Evolutionary conservation across 2,329 filamentous ascomycete genomes (phyloP), one percentile per base, ranked within the genome.

Genomic region (Tolypocladium album): DNA sequence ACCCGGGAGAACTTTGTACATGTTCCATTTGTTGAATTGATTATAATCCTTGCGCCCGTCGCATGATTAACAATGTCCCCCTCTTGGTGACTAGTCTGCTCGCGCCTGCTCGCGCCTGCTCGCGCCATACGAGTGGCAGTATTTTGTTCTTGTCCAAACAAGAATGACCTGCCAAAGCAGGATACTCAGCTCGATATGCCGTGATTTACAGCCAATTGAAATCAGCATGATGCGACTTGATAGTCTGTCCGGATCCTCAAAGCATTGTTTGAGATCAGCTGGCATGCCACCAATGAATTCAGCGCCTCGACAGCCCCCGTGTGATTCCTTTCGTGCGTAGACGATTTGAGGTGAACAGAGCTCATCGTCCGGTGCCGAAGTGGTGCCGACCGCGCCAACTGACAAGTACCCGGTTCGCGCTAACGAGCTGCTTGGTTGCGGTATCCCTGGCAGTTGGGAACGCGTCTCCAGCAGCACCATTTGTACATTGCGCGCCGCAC

Each of bases 11-110:
- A 64, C 60, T 64, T 31, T 67, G 69, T 71, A 71, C 63, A 69
- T 71, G 66, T 70, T 69, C 60, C 69, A 63, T 72, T 70, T 71
- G 64, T 66, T 67, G 64, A 71, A 70, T 69, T 67, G 67, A 70
- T 22, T 39, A 36, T 8, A 38, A 53, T 9, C 5, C 17, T n/a
- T n/a, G 47, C 27, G 17, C 17, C 47, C 27, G 47, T 38, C 17
- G 50, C 34, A 13, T 12, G 1, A 53, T 36, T 4, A n/a, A n/a
- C 2, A 11, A 17, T 12, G 27, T 8, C 9, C 9, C 36, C 20
- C 9, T 5, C 20, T 52, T 15, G 11, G 47, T 52, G 47, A 50
- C 13, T 24, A 31, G 47, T 17, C 47, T 50, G 22, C 45, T 15
- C 13, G 47, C 24, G 24, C 20, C 47, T 50, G 22, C 45, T 15